Conservation (phyloP, 2,329 filamentous ascomycete species). For the Arthroderma uncinatum region DNA sequence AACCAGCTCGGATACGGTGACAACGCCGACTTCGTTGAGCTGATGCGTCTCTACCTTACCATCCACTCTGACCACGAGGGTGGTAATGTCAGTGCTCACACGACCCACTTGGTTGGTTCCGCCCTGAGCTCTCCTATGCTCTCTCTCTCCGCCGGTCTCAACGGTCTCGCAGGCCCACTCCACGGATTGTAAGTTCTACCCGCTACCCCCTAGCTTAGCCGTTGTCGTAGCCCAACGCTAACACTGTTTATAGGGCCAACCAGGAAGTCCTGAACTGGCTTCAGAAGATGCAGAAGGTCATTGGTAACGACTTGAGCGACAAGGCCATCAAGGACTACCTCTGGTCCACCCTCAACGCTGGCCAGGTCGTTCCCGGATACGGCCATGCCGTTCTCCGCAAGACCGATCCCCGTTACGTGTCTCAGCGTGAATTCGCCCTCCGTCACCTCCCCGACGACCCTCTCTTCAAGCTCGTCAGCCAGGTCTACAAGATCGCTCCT, state of each 20-base stretch:
- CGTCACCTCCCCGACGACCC: conserved; percentile 91
- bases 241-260: conserved; percentile 52
- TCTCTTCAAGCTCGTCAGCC: conserved; percentile 99
- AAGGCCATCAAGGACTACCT: conserved; percentile 97
- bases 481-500: conserved; percentile 99
- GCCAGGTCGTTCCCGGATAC: conserved; percentile 95
- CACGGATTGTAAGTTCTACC: conserved; percentile 60
- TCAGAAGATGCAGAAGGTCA: conserved; percentile 90
- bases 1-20: conserved; percentile 96
- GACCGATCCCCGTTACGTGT: conserved; percentile 97
- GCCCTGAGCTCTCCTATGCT: conserved; percentile 96
- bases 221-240: not conserved
- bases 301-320: conserved; percentile 93
- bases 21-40: conserved; percentile 94
- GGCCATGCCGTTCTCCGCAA: conserved; percentile 98
- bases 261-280: conserved; percentile 99
- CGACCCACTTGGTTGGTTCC: conserved; percentile 92
- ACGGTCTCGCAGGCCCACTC: conserved; percentile 94
- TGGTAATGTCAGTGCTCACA: conserved; percentile 97
- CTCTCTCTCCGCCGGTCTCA: conserved; percentile 88
- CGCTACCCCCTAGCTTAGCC: not conserved
- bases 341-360: conserved; percentile 90
- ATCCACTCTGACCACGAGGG: conserved; percentile 99
- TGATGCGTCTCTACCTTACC: conserved; percentile 97
- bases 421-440: conserved; percentile 93